Evolutionary conservation across 352 stramenopile genomes (phyloP).

Genomic region (Phytophthora parvispora): DNA sequence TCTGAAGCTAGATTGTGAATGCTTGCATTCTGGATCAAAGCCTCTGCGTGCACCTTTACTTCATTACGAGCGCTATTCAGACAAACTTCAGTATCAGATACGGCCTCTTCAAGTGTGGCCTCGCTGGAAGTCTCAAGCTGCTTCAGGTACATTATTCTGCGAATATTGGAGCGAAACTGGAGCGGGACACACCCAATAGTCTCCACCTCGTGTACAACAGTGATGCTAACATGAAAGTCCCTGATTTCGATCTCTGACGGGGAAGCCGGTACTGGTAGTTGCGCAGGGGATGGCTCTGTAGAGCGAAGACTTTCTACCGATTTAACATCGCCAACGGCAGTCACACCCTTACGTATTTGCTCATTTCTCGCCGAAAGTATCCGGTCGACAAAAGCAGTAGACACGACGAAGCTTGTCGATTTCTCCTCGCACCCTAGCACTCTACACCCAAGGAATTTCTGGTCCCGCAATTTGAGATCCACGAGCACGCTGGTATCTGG

Average conservation of each 20-base stretch:
- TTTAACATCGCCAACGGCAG: neutral
- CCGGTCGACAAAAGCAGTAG: constrained; percentile 55
- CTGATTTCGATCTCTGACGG: constrained; percentile 34
- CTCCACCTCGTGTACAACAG: constrained; percentile 32
- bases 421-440: constrained; percentile 36
- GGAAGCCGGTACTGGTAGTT: neutral
- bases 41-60: constrained; percentile 18
- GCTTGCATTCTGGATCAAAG: constrained; percentile 16
- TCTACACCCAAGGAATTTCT: constrained; percentile 53
- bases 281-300: neutral
- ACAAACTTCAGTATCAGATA: neutral
- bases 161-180: constrained; percentile 24
- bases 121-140: neutral
- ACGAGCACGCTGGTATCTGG: constrained; percentile 26
- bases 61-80: neutral
- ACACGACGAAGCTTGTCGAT: constrained; percentile 42
- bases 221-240: constrained; percentile 16
- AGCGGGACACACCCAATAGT: constrained; percentile 16
- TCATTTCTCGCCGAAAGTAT: constrained; percentile 47
- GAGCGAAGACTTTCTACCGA: neutral
- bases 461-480: constrained; percentile 33
- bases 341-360: constrained; percentile 32
- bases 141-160: constrained; percentile 9
- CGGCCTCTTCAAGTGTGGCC: neutral
- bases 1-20: constrained; percentile 19